A percentile compares a stretch with the other conserved stretches of the same genome.
These are phyloP conservation scores for Aspergillus sp. DNA, from an alignment of 2,329 filamentous ascomycete species.

Conservation along the genomic window DNA sequence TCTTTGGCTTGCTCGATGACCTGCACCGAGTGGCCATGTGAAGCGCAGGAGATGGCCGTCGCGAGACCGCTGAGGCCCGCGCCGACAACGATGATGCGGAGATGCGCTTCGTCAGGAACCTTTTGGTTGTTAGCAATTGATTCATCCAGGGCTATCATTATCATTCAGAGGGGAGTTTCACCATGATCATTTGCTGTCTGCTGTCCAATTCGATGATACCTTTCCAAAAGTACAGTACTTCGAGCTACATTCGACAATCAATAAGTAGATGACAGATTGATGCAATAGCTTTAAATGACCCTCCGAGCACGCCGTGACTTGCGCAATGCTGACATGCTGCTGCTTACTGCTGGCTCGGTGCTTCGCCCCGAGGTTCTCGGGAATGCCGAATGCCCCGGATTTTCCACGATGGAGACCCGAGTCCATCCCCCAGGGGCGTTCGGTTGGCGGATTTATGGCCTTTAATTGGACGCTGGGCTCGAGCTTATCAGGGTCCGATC, in stretches of 20 bases:
- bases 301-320: neutral
- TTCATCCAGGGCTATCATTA: neutral
- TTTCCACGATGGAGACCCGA: neutral
- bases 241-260: neutral
- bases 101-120: slow-evolving; percentile 14
- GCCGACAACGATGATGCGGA: slow-evolving; percentile 30
- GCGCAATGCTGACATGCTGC: neutral
- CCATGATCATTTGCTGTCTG: neutral
- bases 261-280: neutral
- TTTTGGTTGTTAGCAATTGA: neutral
- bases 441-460: too few species aligned
- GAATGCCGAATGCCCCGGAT: neutral
- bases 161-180: too few species aligned
- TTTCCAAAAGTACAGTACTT: neutral
- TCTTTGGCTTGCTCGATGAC: slow-evolving; percentile 33
- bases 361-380: neutral
- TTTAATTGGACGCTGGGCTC: neutral
- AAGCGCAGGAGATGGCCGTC: slow-evolving; percentile 28
- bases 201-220: neutral
- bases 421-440: neutral
- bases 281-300: neutral
- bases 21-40: slow-evolving; percentile 26
- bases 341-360: neutral
- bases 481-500: neutral
- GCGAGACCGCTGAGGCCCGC: slow-evolving; percentile 33